Evolutionary conservation across 192 early-diverging fungal species (phyloP), one percentile per base, ranked within the genome.

Genomic region (Linnemannia elongata): DNA sequence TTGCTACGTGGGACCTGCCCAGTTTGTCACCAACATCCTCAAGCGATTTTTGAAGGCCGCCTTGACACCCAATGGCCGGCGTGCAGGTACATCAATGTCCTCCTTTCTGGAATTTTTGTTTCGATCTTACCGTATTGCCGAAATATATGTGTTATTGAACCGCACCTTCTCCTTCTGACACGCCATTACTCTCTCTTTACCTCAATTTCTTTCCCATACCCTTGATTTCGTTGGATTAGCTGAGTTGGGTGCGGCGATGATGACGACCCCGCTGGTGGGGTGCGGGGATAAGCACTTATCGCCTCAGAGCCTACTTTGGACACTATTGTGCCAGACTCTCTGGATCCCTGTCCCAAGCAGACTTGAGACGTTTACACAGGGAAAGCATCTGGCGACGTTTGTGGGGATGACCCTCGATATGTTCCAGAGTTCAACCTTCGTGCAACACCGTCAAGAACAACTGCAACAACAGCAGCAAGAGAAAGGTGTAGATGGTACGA

Each of bases 311-410:
- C 24, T 87, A 24, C 27, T 87, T 1, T 87, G 85, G 85, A 81
- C 85, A 7, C 75, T 87, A 3, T 52, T 81, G 15, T 81, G 78
- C 24, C 79, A 77, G 39, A 78, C 79, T 4, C 76, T 87, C 0
- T 87, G 85, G 85, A 81, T 87, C 22, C 76, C 79, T 24, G 85
- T 87, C 41, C 85, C 85, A 15, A 76, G 85, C 38, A 66, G 76
- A 47, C 72, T 87, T 8, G 79, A 81, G 22, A 87, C 79, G 5
- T 87, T 87, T 60, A 22, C 79, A 5, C 85, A 87, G 24, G 85
- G 85, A 6, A 77, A 47, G 33, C 57, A 81, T 1, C 39, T 87
- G 9, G 85, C 85, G 5, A 68, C 39, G 6, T 87, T 87, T 81
- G 76, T 87, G 1, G 85, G 85, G 18, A 81, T 87, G 79, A 70